These are phyloP conservation scores for Diaporthe aspalathi DNA, from an alignment of 2,329 filamentous ascomycete species.

Conservation along the genomic window DNA sequence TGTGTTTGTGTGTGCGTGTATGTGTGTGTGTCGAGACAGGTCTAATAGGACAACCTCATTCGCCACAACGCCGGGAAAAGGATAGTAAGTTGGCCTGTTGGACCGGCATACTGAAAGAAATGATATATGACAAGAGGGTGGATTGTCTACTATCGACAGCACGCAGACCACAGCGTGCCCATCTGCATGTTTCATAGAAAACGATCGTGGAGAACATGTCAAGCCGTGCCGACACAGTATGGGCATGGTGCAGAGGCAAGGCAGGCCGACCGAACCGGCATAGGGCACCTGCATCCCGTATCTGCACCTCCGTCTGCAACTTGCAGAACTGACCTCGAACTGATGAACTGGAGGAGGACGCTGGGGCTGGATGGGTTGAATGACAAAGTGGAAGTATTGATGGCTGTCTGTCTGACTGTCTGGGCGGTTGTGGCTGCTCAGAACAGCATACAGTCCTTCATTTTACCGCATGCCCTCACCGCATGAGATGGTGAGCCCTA, in stretches of 20 bases:
- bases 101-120: neutral
- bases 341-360: neutral
- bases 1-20: neutral
- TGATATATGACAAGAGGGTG: neutral
- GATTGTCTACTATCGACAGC: neutral
- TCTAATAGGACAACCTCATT: neutral
- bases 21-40: neutral
- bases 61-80: neutral
- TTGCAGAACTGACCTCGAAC: neutral
- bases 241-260: neutral
- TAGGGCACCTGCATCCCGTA: neutral
- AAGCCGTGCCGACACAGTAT: conserved; percentile 7
- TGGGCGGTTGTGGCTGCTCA: neutral
- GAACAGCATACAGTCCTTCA: neutral
- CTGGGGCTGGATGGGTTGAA: neutral
- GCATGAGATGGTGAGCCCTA: neutral
- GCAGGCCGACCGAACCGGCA: neutral
- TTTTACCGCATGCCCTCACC: neutral
- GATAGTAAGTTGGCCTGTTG: neutral
- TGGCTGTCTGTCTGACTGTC: neutral
- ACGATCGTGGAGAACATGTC: neutral
- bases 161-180: neutral
- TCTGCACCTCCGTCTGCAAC: neutral
- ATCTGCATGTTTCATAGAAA: conserved; percentile 26
- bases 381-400: neutral